Percentiles rank a stretch among this genome's conserved stretches.
These are phyloP conservation scores for Penicillium macrosclerotiorum DNA, from an alignment of 495 filamentous ascomycete genomes.

Conservation along the genomic window DNA sequence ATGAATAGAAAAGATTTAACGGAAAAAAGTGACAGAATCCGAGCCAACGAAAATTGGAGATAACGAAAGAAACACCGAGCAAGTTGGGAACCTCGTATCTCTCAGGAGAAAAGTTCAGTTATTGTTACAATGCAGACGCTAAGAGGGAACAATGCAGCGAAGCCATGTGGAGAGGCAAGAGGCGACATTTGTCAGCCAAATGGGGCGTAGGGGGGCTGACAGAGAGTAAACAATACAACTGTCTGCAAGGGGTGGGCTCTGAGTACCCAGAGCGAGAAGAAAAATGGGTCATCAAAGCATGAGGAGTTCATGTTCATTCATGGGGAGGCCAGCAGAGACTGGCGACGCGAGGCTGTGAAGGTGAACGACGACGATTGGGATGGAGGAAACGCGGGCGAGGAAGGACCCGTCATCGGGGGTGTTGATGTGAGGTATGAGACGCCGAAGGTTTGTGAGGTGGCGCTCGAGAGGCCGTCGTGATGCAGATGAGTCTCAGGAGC, in stretches of 20 bases:
- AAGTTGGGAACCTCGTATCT: slow-evolving; percentile 9
- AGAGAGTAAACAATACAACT: neutral
- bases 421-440: slow-evolving; percentile 33
- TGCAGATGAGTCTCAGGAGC: slow-evolving; percentile 22
- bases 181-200: neutral
- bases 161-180: slow-evolving; percentile 6
- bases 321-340: slow-evolving; percentile 31
- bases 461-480: slow-evolving; percentile 25
- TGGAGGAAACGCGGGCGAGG: slow-evolving; percentile 37
- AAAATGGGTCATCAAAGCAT: slow-evolving; percentile 19
- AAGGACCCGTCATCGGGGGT: slow-evolving; percentile 38
- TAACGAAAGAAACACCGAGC: slow-evolving; percentile 14
- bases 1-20: neutral
- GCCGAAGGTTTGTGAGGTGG: slow-evolving; percentile 32
- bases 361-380: slow-evolving; percentile 31
- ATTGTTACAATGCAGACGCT: slow-evolving; percentile 32
- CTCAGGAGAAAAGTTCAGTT: slow-evolving; percentile 17
- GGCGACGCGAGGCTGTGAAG: slow-evolving; percentile 29
- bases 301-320: slow-evolving; percentile 24
- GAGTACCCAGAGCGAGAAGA: slow-evolving; percentile 8
- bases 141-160: slow-evolving; percentile 17
- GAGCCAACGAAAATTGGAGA: slow-evolving; percentile 17
- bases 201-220: slow-evolving; percentile 6
- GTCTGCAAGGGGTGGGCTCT: slow-evolving; percentile 19
- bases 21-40: slow-evolving; percentile 8